Evolutionary conservation across 768 basidiomycete species (phyloP).

Genomic region (Lactarius psammicola): DNA sequence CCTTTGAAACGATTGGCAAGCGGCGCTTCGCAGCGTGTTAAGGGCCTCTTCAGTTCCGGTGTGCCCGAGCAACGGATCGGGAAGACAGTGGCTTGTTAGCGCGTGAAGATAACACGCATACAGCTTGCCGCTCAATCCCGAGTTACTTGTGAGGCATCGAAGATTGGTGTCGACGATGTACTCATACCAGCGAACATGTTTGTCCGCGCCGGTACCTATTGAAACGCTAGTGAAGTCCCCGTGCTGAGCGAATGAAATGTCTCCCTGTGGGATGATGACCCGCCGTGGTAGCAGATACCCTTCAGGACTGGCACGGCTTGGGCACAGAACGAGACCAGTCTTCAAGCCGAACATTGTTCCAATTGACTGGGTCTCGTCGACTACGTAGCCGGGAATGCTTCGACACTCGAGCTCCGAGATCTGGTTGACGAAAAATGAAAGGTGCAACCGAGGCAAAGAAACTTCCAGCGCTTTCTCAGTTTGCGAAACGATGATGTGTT

Average conservation of each 20-base stretch:
- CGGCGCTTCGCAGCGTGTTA: constrained; percentile 39
- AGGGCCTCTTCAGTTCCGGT: constrained; percentile 48
- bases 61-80: constrained; percentile 45
- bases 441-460: constrained; percentile 41
- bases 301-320: neutral
- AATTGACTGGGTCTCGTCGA: constrained; percentile 43
- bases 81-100: constrained; percentile 42
- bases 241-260: neutral
- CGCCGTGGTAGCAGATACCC: neutral
- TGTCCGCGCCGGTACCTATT: neutral
- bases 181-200: constrained; percentile 31
- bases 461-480: constrained; percentile 22
- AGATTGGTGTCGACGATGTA: constrained; percentile 37
- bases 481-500: neutral
- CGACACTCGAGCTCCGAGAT: constrained; percentile 38
- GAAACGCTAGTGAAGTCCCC: constrained; percentile 13
- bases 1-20: constrained; percentile 42
- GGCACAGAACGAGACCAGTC: constrained; percentile 32
- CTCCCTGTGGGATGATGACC: constrained; percentile 17
- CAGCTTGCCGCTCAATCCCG: constrained; percentile 35
- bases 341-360: constrained; percentile 47
- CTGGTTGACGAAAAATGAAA: constrained; percentile 42
- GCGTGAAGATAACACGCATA: constrained; percentile 47
- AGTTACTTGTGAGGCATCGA: constrained; percentile 34
- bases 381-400: constrained; percentile 43